Percentiles rank a stretch among this genome's conserved stretches.
Conservation (phyloP, 73 alveolate genomes). For the Symbiodinium pilosum region DNA sequence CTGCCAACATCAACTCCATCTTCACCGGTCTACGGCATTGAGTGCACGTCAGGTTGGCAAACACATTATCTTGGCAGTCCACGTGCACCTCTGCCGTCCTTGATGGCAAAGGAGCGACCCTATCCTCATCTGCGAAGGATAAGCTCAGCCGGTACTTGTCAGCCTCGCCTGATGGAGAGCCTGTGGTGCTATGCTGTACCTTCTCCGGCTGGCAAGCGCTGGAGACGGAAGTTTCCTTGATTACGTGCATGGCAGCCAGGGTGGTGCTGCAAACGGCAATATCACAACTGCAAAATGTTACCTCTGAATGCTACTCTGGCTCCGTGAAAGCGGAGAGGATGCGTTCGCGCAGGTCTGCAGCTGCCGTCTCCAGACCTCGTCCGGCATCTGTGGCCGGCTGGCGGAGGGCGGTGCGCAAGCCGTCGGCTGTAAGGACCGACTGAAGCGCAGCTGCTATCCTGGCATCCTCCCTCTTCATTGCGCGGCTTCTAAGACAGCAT, state of each 20-base stretch:
- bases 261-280: neutral
- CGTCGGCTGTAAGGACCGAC: neutral
- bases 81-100: neutral
- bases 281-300: too few species aligned
- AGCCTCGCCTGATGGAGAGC: neutral
- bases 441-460: neutral
- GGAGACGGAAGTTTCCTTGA: neutral
- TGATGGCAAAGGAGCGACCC: neutral
- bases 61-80: neutral
- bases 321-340: neutral
- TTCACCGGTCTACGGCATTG: neutral
- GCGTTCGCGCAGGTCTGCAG: neutral
- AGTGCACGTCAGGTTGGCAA: neutral
- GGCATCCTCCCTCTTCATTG: too few species aligned
- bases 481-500: too few species aligned
- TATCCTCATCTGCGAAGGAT: neutral
- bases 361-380: neutral
- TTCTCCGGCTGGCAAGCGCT: neutral
- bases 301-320: too few species aligned
- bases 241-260: neutral
- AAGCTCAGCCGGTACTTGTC: neutral
- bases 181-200: neutral
- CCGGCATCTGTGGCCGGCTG: neutral
- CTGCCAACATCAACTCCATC: neutral
- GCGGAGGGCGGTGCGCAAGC: neutral